These are phyloP conservation scores for Komagataella mondaviorum DNA, from an alignment of 805 yeast genomes.

Conservation along the genomic window DNA sequence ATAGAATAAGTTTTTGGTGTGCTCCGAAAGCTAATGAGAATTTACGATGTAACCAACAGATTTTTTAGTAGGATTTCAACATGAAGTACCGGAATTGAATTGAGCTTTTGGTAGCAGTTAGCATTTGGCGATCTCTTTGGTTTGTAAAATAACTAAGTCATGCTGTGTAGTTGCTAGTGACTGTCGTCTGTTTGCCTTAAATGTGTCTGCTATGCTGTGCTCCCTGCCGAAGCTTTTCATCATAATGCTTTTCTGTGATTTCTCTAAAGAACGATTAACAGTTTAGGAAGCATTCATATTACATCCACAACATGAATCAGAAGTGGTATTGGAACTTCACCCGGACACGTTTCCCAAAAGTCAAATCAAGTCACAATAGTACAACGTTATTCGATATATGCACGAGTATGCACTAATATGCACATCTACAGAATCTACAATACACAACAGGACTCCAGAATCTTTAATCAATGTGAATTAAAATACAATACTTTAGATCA, in stretches of 20 bases:
- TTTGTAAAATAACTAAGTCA: not conserved
- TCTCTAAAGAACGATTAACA: too few species aligned
- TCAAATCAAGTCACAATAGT: not conserved
- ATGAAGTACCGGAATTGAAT: not conserved
- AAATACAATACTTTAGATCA: not conserved
- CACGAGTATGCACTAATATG: not conserved
- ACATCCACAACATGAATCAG: too few species aligned
- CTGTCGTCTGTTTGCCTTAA: not conserved
- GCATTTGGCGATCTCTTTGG: not conserved
- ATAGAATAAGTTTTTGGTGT: not conserved
- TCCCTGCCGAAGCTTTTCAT: not conserved
- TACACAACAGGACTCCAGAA: not conserved
- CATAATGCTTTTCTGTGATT: too few species aligned
- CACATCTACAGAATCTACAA: not conserved
- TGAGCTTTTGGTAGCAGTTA: not conserved
- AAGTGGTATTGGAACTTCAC: too few species aligned
- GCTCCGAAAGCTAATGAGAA: not conserved
- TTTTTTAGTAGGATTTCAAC: not conserved
- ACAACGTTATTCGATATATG: not conserved
- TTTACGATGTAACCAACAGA: not conserved
- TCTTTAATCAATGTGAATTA: not conserved
- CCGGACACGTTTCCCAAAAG: too few species aligned
- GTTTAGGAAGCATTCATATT: too few species aligned
- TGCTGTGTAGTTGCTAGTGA: not conserved
- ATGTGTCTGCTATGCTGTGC: not conserved